These are phyloP conservation scores for Irpex sp. DNA, from an alignment of 1,284 basidiomycete genomes.

Conservation along the genomic window DNA sequence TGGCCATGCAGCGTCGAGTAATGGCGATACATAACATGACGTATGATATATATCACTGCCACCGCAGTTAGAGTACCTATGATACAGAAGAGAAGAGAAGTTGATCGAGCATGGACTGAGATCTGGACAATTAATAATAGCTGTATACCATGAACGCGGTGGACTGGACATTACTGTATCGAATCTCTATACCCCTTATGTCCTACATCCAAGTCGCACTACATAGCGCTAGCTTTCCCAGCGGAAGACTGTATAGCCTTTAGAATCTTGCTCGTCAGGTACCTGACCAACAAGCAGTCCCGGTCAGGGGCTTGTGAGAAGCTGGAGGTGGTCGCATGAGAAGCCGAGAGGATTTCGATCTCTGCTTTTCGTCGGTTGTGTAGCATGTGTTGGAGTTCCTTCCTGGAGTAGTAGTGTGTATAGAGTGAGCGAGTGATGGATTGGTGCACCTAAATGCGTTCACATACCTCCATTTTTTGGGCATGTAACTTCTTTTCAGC, in stretches of 20 bases:
- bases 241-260: slow-evolving; percentile 1
- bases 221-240: neutral
- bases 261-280: slow-evolving; percentile 23
- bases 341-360: slow-evolving; percentile 67
- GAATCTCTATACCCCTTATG: neutral
- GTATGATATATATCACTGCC: too few species aligned
- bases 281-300: slow-evolving; percentile 17
- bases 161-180: neutral
- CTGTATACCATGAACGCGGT: too few species aligned
- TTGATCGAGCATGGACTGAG: too few species aligned
- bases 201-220: too few species aligned
- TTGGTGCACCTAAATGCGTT: neutral
- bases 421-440: neutral
- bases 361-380: slow-evolving; percentile 82
- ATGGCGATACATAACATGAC: neutral
- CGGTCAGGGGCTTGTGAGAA: neutral
- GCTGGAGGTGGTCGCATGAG: neutral
- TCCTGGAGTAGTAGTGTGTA: slow-evolving; percentile 37
- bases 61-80: too few species aligned
- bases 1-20: neutral
- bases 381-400: slow-evolving; percentile 77
- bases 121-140: too few species aligned
- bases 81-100: too few species aligned
- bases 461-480: slow-evolving; percentile 69
- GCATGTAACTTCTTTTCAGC: slow-evolving; percentile 51